Evolutionary conservation across 139 green algal species (phyloP), one percentile per base, ranked within the genome.

Genomic region (Micractinium conductrix): DNA sequence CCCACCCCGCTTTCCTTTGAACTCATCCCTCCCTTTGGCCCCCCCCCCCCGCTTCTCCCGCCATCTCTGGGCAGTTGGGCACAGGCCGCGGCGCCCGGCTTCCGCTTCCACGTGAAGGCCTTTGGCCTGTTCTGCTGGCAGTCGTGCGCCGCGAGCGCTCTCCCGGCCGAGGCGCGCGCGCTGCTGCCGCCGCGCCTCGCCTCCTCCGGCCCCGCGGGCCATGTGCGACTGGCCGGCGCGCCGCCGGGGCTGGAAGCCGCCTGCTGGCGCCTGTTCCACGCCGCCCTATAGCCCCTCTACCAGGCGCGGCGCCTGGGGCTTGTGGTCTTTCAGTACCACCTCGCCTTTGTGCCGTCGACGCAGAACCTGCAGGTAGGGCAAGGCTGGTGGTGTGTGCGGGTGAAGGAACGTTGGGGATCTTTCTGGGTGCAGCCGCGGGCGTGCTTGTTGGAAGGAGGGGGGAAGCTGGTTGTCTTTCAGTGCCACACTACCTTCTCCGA

Each of bases 91-190:
- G 74, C 60, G 28, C 17, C 60, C 82, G 76, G 76, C 4, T 92
- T 91, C 68, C 63, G 44, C 60, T 93, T 93, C 79, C 89, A 92
- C n/a, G 86, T 93, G 53, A 93, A 93, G 69, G 85, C 87, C 2
- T 93, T 91, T 68, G 89, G 89, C 7, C 76, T 91, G 30, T 91
- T 92, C 85, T 87, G 74, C 72, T 67, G 84, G 19, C 78, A 85
- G 22, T 65, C 48, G 40, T 84, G 73, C 17, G 37, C 62, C 26
- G 58, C 53, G 60, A 63, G 76, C 28, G 2, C 72, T 17, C 72
- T 89, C 33, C 86, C 86, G 0, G 48, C 38, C 19, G 42, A 72
- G 37, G 84, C 84, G 10, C 73, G 55, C 3, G 17, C 69, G 28
- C 69, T 78, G 40, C 45, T 73, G 53, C 72, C 55, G 30, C 43